Conservation (phyloP, 2,329 filamentous ascomycete genomes). For the Whalleya microplaca region DNA sequence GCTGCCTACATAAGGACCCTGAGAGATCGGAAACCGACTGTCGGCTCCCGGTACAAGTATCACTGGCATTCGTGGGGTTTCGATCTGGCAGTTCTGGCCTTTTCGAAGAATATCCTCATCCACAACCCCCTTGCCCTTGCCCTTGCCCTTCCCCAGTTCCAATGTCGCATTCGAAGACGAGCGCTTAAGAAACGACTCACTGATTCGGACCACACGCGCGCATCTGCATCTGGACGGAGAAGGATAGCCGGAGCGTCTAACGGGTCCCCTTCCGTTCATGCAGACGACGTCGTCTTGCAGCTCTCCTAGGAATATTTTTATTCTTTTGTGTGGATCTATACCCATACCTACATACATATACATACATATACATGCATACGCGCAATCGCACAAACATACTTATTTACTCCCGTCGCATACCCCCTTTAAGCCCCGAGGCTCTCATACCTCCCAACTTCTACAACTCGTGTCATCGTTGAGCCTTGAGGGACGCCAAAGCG, state of each 20-base stretch:
- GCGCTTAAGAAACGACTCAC: conserved; percentile 17
- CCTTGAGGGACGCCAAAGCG: conserved; percentile 16
- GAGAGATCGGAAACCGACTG: conserved; percentile 27
- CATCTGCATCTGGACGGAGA: conserved; percentile 18
- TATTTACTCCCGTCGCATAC: conserved; percentile 25
- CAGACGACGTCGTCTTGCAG: conserved; percentile 25
- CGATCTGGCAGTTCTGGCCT: conserved; percentile 27
- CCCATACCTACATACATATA: conserved; percentile 13
- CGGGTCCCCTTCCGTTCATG: conserved; percentile 14
- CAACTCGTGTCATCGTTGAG: conserved; percentile 7
- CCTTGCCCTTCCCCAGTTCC: conserved; percentile 14
- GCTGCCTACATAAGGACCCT: conserved; percentile 19
- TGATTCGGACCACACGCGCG: conserved; percentile 18
- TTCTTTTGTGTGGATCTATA: conserved; percentile 19
- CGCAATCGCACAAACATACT: conserved; percentile 18
- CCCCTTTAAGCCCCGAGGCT: conserved; percentile 17
- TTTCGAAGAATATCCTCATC: conserved; percentile 16
- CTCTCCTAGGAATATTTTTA: conserved; percentile 19
- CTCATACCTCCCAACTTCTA: conserved; percentile 2
- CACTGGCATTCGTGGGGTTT: conserved; percentile 24
- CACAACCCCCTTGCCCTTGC: conserved; percentile 1
- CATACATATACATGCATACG: conserved; percentile 3
- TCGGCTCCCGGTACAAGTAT: conserved; percentile 27
- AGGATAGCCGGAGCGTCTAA: background rate
- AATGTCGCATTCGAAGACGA: conserved; percentile 18